Conservation (phyloP, 2,329 filamentous ascomycete species). For the Colletotrichum scovillei region DNA sequence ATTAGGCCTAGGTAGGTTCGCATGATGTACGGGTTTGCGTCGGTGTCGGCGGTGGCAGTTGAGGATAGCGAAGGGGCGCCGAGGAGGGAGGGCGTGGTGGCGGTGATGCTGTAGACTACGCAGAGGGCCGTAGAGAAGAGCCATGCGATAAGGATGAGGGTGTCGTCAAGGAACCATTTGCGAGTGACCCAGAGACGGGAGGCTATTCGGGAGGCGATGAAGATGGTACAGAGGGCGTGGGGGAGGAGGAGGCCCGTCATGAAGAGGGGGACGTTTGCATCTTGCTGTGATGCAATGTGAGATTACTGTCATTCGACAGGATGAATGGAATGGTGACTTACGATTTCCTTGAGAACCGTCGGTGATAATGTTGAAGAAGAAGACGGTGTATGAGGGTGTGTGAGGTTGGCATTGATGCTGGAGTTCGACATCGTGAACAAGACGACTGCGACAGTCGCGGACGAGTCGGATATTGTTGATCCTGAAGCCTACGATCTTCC, state of each 20-base stretch:
- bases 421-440: background rate
- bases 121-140: slow-evolving; percentile 46
- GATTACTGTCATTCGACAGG: too few species aligned
- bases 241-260: slow-evolving; percentile 47
- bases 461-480: background rate
- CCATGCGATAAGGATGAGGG: slow-evolving; percentile 46
- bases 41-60: slow-evolving; percentile 18
- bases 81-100: slow-evolving; percentile 39
- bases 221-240: slow-evolving; percentile 46
- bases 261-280: slow-evolving; percentile 40
- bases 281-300: background rate
- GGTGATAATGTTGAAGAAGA: background rate
- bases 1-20: slow-evolving; percentile 48
- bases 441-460: background rate
- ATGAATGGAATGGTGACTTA: too few species aligned
- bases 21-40: slow-evolving; percentile 42
- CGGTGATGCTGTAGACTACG: slow-evolving; percentile 45
- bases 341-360: slow-evolving; percentile 11
- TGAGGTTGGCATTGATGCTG: background rate
- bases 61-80: slow-evolving; percentile 22
- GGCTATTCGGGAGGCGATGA: slow-evolving; percentile 42
- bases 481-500: background rate
- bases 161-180: slow-evolving; percentile 49
- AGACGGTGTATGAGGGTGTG: background rate
- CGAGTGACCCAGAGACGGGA: slow-evolving; percentile 44